A percentile compares a stretch with the other conserved stretches of the same genome.
Evolutionary conservation across 148 eudicot genomes (phyloP).

Genomic region (Bassia scoparia): DNA sequence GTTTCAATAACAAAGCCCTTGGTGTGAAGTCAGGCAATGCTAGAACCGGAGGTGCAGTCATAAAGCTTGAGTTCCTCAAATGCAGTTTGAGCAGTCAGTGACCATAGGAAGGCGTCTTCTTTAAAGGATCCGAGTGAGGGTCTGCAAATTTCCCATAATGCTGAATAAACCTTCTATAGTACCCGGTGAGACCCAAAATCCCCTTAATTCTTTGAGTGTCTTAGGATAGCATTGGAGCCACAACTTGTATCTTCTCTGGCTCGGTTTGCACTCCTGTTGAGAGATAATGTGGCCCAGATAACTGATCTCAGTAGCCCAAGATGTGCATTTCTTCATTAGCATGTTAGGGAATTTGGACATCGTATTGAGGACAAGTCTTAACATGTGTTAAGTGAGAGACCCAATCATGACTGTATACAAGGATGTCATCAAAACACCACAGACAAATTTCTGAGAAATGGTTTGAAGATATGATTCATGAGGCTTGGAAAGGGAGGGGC

Average conservation of each 20-base stretch:
- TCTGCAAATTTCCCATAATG: neutral
- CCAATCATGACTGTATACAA: too few relatives aligned
- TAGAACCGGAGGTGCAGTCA: neutral
- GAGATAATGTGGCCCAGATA: neutral
- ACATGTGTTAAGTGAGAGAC: too few relatives aligned
- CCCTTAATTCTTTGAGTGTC: neutral
- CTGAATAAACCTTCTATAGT: neutral
- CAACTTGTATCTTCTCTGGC: neutral
- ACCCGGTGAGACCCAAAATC: neutral
- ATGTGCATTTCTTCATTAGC: neutral
- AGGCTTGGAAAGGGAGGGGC: too few relatives aligned
- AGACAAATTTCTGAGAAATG: too few relatives aligned
- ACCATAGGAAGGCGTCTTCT: neutral
- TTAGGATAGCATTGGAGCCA: neutral
- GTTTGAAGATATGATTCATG: too few relatives aligned
- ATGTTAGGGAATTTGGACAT: neutral
- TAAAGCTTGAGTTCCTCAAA: accelerated
- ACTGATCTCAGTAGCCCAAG: neutral
- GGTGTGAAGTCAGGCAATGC: neutral
- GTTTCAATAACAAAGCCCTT: neutral
- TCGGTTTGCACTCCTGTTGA: neutral
- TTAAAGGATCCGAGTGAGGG: neutral
- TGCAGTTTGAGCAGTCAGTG: neutral
- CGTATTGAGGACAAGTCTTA: too few relatives aligned
- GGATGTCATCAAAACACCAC: too few relatives aligned